These are phyloP conservation scores for Plenodomus biglobosus DNA, from an alignment of 2,329 filamentous ascomycete species.

Conservation along the genomic window DNA sequence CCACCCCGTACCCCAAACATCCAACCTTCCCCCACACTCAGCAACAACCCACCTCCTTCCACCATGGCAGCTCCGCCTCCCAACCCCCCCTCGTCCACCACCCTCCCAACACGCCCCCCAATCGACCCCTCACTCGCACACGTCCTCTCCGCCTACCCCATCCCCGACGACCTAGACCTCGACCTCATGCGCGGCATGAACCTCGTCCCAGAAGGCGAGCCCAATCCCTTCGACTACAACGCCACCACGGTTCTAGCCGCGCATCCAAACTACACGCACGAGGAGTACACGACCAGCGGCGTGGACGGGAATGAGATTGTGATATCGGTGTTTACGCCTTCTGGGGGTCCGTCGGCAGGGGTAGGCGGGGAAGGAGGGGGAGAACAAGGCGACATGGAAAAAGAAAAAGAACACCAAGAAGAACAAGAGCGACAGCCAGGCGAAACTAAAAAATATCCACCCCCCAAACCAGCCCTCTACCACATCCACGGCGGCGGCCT, in stretches of 20 bases:
- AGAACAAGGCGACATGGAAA: background rate
- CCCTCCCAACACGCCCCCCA: too few relatives aligned
- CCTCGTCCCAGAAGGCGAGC: background rate
- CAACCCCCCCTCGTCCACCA: too few relatives aligned
- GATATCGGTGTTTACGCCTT: background rate
- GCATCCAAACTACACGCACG: background rate
- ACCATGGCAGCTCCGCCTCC: too few relatives aligned
- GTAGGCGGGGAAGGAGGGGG: too few relatives aligned
- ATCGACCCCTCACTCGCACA: too few relatives aligned
- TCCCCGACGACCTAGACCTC: background rate
- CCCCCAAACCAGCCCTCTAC: background rate
- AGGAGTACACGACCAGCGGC: background rate
- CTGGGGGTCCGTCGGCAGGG: too few relatives aligned
- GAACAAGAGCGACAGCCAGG: background rate
- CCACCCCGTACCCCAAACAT: too few relatives aligned
- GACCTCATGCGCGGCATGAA: background rate
- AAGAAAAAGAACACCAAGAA: background rate
- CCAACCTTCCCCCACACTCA: too few relatives aligned
- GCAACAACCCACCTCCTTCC: too few relatives aligned
- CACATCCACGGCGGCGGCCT: conserved; percentile 50
- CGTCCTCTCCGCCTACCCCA: background rate
- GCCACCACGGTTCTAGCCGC: background rate
- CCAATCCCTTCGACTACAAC: background rate
- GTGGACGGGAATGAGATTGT: background rate
- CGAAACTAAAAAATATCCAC: too few relatives aligned